phyloP scores from a whole-genome alignment of 768 basidiomycete genomes.

The Leccinum ochraceum region DNA sequence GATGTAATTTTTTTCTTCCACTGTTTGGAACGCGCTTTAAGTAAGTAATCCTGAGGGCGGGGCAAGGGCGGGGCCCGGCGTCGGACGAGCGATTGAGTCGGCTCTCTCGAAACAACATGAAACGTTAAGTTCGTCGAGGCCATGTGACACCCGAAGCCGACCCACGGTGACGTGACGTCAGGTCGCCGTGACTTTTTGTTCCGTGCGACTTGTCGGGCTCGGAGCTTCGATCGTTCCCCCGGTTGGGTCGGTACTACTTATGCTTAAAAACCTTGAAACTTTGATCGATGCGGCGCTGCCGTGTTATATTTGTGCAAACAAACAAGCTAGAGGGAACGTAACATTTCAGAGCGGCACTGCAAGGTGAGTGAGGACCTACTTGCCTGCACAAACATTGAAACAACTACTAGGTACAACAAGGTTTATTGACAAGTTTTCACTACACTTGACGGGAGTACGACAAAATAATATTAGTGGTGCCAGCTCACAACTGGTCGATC shows the following conservation, averaged over 20 bases:
- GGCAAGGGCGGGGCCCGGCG: no score
- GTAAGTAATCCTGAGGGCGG: no score
- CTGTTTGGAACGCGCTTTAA: not conserved
- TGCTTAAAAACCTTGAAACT: not conserved
- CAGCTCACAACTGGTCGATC: no score
- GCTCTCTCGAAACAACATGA: not conserved
- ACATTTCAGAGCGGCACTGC: no score
- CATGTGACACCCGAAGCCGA: no score
- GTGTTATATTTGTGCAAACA: not conserved
- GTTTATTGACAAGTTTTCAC: no score
- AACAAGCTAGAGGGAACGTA: not conserved
- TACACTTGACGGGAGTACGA: no score
- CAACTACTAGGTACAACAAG: no score
- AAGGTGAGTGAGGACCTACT: no score
- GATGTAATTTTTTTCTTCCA: not conserved
- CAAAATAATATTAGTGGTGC: no score
- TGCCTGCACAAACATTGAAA: no score
- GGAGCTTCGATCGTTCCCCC: not conserved
- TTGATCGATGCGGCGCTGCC: not conserved
- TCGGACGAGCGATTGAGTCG: not conserved
- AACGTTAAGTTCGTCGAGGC: not conserved
- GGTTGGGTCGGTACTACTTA: not conserved
- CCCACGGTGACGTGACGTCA: not conserved
- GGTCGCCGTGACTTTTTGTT: not conserved
- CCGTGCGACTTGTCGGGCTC: no score